Evolutionary conservation across 257 asterid genomes (phyloP), one percentile per base, ranked within the genome.

Genomic region (Asclepias syriaca): DNA sequence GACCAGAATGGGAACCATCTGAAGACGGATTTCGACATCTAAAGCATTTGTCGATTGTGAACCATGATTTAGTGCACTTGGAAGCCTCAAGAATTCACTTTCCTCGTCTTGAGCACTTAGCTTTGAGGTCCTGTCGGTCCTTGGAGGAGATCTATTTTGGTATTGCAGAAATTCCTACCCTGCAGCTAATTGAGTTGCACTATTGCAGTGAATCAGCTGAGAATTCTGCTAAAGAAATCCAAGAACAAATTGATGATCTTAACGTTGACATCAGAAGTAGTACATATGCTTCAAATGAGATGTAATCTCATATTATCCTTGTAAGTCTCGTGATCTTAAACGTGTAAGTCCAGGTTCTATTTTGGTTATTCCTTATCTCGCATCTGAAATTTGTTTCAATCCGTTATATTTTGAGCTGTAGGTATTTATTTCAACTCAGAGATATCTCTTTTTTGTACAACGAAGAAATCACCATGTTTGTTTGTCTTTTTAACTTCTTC

Each of bases 1-100:
- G 65, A 22, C 49, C n/a, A n/a, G 13, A 18, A 49, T 75, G 71
- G 79, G 70, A 69, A 50, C 58, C 72, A 60, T 21, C 55, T 6
- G 39, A 15, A 0, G 27, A 14, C 22, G 68, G 72, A 40, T 76
- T 76, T 51, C 40, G 29, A 10, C 27, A 22, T 39, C 53, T 76
- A 21, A 76, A 63, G 57, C 72, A 24, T 16, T 61, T 70, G 59
- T 50, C 6, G 48, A 43, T 43, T 43, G 48, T 7, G 48, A 43
- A 43, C 48, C 48, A 43, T 9, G 10, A 43, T 76, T n/a, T 70
- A 32, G 58, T 37, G 50, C 39, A 40, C 7, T 63, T 69, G 66
- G 57, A 56, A 24, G 71, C 75, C 12, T 1, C 63, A 2, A 53
- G 55, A 6, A 12, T 12, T 22, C 22, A n/a, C 55, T 75, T 21